Conservation (phyloP, 768 basidiomycete species). For the Suillus sp. region DNA sequence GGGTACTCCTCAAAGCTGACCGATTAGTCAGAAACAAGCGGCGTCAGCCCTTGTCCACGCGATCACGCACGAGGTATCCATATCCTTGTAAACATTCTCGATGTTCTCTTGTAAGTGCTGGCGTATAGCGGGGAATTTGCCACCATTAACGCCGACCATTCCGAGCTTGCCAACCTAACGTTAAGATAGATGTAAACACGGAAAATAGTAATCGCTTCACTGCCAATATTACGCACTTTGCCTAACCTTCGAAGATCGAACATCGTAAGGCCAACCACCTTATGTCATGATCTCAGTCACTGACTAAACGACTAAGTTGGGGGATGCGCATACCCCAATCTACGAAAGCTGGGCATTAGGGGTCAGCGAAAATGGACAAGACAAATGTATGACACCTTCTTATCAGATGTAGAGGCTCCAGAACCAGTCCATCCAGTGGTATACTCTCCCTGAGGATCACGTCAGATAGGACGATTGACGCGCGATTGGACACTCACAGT, state of each 20-base stretch:
- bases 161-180: slow-evolving; percentile 65
- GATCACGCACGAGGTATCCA: slow-evolving; percentile 72
- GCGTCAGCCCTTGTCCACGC: too few relatives aligned
- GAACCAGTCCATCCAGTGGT: slow-evolving; percentile 93
- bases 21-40: background rate
- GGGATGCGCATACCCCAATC: slow-evolving; percentile 61
- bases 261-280: slow-evolving; percentile 85
- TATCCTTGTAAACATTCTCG: slow-evolving; percentile 78
- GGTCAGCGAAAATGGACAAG: background rate
- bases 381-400: slow-evolving; percentile 60
- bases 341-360: slow-evolving; percentile 27
- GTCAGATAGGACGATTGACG: slow-evolving; percentile 3
- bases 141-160: slow-evolving; percentile 90
- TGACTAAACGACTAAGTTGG: slow-evolving; percentile 12
- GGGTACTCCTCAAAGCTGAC: slow-evolving; percentile 80
- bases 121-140: slow-evolving; percentile 85
- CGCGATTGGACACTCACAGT: slow-evolving; percentile 34
- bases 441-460: slow-evolving; percentile 70
- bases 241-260: slow-evolving; percentile 87
- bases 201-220: background rate
- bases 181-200: slow-evolving; percentile 17
- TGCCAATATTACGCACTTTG: slow-evolving; percentile 50
- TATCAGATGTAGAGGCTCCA: slow-evolving; percentile 93
- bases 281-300: slow-evolving; percentile 35
- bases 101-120: slow-evolving; percentile 83